These are phyloP conservation scores for Diaporthe humulicola DNA, from an alignment of 2,329 filamentous ascomycete genomes.

Conservation along the genomic window DNA sequence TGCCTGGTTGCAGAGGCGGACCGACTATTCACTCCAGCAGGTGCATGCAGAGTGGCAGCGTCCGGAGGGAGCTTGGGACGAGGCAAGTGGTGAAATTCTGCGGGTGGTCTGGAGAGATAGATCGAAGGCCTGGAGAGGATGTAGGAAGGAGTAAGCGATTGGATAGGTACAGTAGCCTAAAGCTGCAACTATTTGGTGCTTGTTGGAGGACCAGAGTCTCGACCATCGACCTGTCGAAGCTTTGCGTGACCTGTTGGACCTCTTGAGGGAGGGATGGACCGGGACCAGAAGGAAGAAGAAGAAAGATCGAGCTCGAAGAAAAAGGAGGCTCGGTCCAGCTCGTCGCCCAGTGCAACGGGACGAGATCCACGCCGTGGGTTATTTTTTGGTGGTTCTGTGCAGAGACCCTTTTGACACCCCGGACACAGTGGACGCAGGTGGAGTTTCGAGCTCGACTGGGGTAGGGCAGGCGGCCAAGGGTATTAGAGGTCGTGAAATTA, in stretches of 20 bases:
- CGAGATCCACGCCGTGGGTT: constrained; percentile 38
- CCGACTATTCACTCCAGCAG: constrained; percentile 18
- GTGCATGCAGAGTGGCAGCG: constrained; percentile 23
- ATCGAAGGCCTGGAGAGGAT: constrained; percentile 40
- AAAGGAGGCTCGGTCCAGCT: constrained; percentile 36
- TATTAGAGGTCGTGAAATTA: constrained; percentile 30
- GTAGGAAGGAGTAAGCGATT: constrained; percentile 36
- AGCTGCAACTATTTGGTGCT: constrained; percentile 48
- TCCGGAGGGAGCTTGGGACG: constrained; percentile 29
- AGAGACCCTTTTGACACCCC: constrained; percentile 39
- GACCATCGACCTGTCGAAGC: constrained; percentile 31
- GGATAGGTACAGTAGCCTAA: constrained; percentile 48
- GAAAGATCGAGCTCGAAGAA: constrained; percentile 34
- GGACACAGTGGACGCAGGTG: constrained; percentile 39
- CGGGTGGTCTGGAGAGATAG: constrained; percentile 48
- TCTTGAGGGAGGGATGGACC: constrained; percentile 21
- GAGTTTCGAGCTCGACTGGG: constrained; percentile 37
- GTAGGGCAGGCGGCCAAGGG: constrained; percentile 29
- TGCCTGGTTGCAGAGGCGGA: constrained; percentile 28
- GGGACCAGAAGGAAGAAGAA: constrained; percentile 4
- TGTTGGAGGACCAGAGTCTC: constrained; percentile 37
- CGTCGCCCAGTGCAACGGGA: constrained; percentile 40
- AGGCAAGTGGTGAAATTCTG: constrained; percentile 9
- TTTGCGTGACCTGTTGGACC: constrained; percentile 14
- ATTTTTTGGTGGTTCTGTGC: constrained; percentile 40